Percentiles rank a stretch among this genome's conserved stretches.
Evolutionary conservation across 169 alveolate genomes (phyloP).

Genomic region (Eimeria mitis): DNA sequence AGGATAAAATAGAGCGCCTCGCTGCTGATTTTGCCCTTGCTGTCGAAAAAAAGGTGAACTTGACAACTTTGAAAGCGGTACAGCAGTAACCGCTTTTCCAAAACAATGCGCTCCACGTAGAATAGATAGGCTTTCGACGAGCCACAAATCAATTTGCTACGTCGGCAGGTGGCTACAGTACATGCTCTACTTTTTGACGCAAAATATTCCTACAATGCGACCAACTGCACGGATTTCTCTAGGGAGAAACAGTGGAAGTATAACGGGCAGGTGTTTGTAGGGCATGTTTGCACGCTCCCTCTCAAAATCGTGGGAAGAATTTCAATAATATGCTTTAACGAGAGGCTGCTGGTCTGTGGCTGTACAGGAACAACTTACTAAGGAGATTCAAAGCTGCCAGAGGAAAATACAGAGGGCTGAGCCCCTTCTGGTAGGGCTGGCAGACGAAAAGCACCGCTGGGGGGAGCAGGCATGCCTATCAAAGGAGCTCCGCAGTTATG

Average conservation of each 20-base stretch:
- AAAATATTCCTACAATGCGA: not conserved
- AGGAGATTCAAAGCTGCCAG: conserved; percentile 83
- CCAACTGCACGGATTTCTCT: not conserved
- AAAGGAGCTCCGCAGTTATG: conserved; percentile 39
- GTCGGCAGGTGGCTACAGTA: not conserved
- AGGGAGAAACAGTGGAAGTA: not conserved
- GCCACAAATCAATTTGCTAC: not conserved
- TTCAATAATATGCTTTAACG: conserved; percentile 88
- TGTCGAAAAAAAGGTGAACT: conserved; percentile 89
- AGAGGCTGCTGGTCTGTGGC: conserved; percentile 87
- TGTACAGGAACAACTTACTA: conserved; percentile 88
- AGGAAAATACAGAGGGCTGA: conserved; percentile 93
- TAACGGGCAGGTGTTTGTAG: not conserved
- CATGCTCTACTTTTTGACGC: not conserved
- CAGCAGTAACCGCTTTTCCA: not conserved
- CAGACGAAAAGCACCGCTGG: conserved; percentile 98
- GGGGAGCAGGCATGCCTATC: conserved; percentile 93
- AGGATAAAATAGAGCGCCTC: conserved; percentile 92
- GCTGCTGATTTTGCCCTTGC: conserved; percentile 93
- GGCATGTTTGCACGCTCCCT: conserved; percentile 90
- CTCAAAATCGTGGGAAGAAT: conserved; percentile 88
- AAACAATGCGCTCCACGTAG: not conserved
- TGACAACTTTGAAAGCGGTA: not conserved
- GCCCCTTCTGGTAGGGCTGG: conserved; percentile 95
- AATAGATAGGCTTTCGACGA: not conserved